Conservation (phyloP, 352 stramenopile genomes). For the Globisporangium radiosum region DNA sequence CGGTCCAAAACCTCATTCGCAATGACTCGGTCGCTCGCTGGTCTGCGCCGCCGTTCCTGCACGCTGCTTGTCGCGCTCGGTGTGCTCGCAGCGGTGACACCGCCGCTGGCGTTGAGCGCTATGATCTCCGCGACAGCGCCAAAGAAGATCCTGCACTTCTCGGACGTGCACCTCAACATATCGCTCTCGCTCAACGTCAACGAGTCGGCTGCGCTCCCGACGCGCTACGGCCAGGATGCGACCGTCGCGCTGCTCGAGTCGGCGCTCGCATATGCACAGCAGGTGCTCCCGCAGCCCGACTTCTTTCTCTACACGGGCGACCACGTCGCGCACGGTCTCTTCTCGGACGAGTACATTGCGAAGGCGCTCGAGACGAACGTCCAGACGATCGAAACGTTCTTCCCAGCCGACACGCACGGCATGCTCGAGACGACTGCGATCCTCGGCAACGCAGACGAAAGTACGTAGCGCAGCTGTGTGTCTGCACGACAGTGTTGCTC, state of each 20-base stretch:
- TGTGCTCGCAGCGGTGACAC: not conserved
- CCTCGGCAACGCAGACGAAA: slow-evolving; percentile 69
- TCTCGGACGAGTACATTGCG: slow-evolving; percentile 55
- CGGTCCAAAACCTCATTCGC: too few relatives aligned
- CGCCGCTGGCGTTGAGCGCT: not conserved
- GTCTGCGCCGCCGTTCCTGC: not conserved
- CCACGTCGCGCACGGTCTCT: slow-evolving; percentile 55
- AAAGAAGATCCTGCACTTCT: slow-evolving; percentile 75
- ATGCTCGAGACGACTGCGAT: slow-evolving; percentile 62
- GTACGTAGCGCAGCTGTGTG: slow-evolving; percentile 21
- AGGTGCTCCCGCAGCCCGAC: slow-evolving; percentile 47
- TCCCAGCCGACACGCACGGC: slow-evolving; percentile 21
- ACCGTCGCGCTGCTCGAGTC: slow-evolving; percentile 58
- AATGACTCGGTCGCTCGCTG: not conserved
- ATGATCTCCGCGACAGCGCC: not conserved
- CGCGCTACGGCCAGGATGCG: slow-evolving; percentile 47
- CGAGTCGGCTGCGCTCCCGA: slow-evolving; percentile 31
- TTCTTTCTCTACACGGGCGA: slow-evolving; percentile 82
- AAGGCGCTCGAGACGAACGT: slow-evolving; percentile 64
- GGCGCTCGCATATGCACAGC: slow-evolving; percentile 52
- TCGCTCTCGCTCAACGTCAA: slow-evolving; percentile 29
- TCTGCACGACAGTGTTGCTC: too few relatives aligned
- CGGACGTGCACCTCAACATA: slow-evolving; percentile 81
- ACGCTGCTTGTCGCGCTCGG: not conserved
- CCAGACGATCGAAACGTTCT: slow-evolving; percentile 62